Evolutionary conservation across 2,329 filamentous ascomycete genomes (phyloP).

Genomic region (Mollisiaceae sp.): DNA sequence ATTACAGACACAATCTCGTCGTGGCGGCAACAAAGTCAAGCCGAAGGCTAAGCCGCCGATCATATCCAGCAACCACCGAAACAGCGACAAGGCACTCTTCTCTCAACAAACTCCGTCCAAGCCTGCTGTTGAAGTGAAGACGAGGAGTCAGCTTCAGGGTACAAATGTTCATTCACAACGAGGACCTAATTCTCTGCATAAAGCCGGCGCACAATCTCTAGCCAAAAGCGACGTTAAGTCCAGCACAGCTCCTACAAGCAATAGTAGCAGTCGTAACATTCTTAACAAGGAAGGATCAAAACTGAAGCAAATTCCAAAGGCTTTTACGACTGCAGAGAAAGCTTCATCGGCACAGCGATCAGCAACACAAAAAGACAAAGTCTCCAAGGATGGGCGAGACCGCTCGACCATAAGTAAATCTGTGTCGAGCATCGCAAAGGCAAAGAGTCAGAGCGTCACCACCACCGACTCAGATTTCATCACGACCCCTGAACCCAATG

Average conservation of each 20-base stretch:
- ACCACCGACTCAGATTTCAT: neutral
- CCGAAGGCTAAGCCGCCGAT: conserved; percentile 27
- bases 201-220: neutral
- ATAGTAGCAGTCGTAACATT: neutral
- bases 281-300: neutral
- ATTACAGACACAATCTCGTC: neutral
- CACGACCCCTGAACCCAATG: conserved; percentile 14
- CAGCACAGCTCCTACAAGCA: neutral
- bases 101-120: neutral
- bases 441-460: neutral
- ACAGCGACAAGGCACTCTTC: neutral
- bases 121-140: neutral
- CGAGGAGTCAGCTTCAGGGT: neutral
- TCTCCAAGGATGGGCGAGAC: neutral
- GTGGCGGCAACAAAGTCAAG: conserved; percentile 14
- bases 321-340: neutral
- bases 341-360: neutral
- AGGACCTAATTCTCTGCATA: neutral
- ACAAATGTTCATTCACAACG: neutral
- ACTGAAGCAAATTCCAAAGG: neutral
- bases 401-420: neutral
- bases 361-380: neutral
- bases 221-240: neutral
- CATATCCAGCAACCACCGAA: neutral
- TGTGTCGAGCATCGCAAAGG: neutral